phyloP scores from a whole-genome alignment of 2,329 filamentous ascomycete genomes.

The Aspergillus vadensis region DNA sequence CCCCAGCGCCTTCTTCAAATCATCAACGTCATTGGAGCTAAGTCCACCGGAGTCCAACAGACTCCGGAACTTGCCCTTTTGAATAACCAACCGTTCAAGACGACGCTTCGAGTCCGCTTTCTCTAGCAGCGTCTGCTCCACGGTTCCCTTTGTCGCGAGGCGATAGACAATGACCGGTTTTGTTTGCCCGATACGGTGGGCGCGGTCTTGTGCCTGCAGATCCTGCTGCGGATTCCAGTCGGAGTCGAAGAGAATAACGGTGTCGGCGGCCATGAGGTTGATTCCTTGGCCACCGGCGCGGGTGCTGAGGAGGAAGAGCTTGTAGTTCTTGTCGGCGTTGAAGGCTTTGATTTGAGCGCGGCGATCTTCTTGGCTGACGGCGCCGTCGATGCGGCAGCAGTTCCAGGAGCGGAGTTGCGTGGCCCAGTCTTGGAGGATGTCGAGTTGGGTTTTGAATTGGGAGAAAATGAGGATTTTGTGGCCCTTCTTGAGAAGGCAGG shows the following conservation, averaged over 20 bases:
- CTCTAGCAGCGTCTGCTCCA: slow-evolving; percentile 83
- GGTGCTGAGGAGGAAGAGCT: slow-evolving; percentile 85
- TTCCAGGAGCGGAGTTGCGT: slow-evolving; percentile 74
- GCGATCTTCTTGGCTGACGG: slow-evolving; percentile 72
- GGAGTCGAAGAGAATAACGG: slow-evolving; percentile 85
- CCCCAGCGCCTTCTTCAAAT: slow-evolving; percentile 65
- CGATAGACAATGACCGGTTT: slow-evolving; percentile 90
- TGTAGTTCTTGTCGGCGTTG: slow-evolving; percentile 65
- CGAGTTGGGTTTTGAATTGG: slow-evolving; percentile 92
- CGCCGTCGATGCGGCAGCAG: slow-evolving; percentile 87
- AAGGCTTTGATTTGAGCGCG: slow-evolving; percentile 72
- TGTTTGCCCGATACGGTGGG: slow-evolving; percentile 91
- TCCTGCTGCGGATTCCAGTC: slow-evolving; percentile 98
- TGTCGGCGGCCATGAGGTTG: slow-evolving; percentile 88
- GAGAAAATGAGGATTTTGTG: slow-evolving; percentile 97
- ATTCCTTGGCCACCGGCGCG: slow-evolving; percentile 93
- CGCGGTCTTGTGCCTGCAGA: slow-evolving; percentile 91
- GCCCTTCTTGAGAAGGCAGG: slow-evolving; percentile 68
- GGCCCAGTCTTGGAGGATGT: slow-evolving; percentile 87
- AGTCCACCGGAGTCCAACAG: slow-evolving; percentile 57
- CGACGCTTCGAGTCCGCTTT: slow-evolving; percentile 89
- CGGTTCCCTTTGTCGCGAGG: slow-evolving; percentile 87
- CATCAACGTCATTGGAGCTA: slow-evolving; percentile 55
- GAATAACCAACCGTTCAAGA: slow-evolving; percentile 91
- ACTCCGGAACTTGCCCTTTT: slow-evolving; percentile 81